A percentile compares a stretch with the other conserved stretches of the same genome.
Conservation (phyloP, 768 basidiomycete species). For the Rhizopogon sp. region DNA sequence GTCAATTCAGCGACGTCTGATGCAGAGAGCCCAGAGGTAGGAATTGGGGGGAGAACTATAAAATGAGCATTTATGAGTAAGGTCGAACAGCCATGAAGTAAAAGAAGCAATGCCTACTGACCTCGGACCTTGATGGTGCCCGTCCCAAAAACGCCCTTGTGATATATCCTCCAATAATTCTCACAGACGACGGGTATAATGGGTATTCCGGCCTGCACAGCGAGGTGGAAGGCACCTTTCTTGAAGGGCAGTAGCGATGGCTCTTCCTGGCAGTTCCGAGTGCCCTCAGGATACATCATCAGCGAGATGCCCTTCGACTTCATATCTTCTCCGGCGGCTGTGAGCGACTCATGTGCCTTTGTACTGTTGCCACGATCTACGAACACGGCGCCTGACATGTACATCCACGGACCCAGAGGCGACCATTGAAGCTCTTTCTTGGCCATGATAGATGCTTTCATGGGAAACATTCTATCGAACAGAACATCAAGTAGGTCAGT, state of each 20-base stretch:
- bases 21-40: slow-evolving; percentile 64
- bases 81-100: slow-evolving; percentile 2
- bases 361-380: slow-evolving; percentile 81
- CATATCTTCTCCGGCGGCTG: slow-evolving; percentile 75
- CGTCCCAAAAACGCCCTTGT: slow-evolving; percentile 65
- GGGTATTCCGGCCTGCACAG: slow-evolving; percentile 85
- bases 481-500: slow-evolving; percentile 3
- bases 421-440: slow-evolving; percentile 85
- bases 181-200: slow-evolving; percentile 90
- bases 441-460: slow-evolving; percentile 81
- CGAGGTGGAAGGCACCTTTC: slow-evolving; percentile 97
- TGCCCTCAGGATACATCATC: slow-evolving; percentile 98
- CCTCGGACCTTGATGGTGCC: slow-evolving; percentile 83
- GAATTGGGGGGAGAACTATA: slow-evolving; percentile 85
- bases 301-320: slow-evolving; percentile 65
- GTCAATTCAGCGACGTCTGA: slow-evolving; percentile 69
- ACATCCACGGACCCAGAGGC: slow-evolving; percentile 91
- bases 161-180: slow-evolving; percentile 89
- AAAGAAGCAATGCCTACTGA: slow-evolving; percentile 9
- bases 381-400: slow-evolving; percentile 85
- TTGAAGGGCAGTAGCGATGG: slow-evolving; percentile 84
- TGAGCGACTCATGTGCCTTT: slow-evolving; percentile 70
- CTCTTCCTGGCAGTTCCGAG: slow-evolving; percentile 64
- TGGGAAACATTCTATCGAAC: slow-evolving; percentile 67
- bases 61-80: slow-evolving; percentile 5